Conservation (phyloP, 306 rosid genomes). For the Potentilla sterilis region DNA sequence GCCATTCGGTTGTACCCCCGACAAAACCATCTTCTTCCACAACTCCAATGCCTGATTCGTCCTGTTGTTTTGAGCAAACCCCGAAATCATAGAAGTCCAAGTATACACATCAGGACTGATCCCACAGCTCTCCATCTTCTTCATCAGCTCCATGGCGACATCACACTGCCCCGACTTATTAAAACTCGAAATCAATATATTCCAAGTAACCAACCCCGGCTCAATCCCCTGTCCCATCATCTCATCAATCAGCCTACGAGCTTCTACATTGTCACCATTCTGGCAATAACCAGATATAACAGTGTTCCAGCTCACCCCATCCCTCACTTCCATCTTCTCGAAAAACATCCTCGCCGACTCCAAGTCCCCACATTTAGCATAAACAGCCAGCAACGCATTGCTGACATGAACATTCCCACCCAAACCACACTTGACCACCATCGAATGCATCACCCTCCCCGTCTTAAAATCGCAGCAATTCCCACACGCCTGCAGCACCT, state of each 20-base stretch:
- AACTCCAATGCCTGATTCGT: slow-evolving; percentile 59
- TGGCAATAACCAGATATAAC: slow-evolving; percentile 70
- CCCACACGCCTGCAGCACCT: slow-evolving; percentile 76
- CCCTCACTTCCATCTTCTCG: slow-evolving; percentile 56
- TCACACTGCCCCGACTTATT: slow-evolving; percentile 65
- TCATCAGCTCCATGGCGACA: slow-evolving; percentile 69
- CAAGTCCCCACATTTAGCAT: slow-evolving; percentile 69
- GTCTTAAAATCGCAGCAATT: slow-evolving; percentile 52
- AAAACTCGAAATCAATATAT: slow-evolving; percentile 66
- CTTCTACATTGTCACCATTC: slow-evolving; percentile 56
- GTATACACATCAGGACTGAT: slow-evolving; percentile 81
- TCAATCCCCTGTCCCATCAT: slow-evolving; percentile 60
- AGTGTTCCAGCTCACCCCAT: slow-evolving; percentile 64
- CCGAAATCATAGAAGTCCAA: slow-evolving; percentile 94
- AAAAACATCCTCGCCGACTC: slow-evolving; percentile 57
- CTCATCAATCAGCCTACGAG: slow-evolving; percentile 52
- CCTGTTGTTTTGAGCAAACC: slow-evolving; percentile 69
- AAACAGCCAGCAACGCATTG: slow-evolving; percentile 64
- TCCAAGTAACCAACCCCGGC: slow-evolving; percentile 78
- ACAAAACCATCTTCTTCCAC: slow-evolving; percentile 57
- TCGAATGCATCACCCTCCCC: slow-evolving; percentile 61
- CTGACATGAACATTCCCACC: slow-evolving; percentile 30
- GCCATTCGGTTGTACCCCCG: slow-evolving; percentile 63
- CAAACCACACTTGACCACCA: slow-evolving; percentile 57
- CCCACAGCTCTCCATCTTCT: slow-evolving; percentile 73